A percentile compares a stretch with the other conserved stretches of the same genome.
These are phyloP conservation scores for Protomyces lactucae-debilis DNA, from an alignment of 1,139 yeast genomes.

Conservation along the genomic window DNA sequence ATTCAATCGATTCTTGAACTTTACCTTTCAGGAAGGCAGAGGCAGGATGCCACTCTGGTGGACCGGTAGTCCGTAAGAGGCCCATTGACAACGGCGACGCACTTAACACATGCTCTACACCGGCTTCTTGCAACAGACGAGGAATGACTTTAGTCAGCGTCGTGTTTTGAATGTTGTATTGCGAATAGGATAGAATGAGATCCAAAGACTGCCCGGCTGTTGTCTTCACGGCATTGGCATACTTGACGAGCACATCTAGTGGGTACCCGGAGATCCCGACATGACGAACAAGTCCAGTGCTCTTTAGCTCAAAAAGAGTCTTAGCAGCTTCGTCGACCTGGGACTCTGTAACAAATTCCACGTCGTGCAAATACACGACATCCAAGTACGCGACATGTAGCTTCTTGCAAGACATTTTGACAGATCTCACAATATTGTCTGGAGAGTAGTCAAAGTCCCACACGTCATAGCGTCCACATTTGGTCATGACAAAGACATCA, in stretches of 20 bases:
- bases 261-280: slow-evolving; percentile 90
- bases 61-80: slow-evolving; percentile 58
- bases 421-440: slow-evolving; percentile 56
- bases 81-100: slow-evolving; percentile 92
- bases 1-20: slow-evolving; percentile 46
- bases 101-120: slow-evolving; percentile 56
- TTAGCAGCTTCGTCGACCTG: slow-evolving; percentile 59
- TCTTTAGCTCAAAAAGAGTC: slow-evolving; percentile 55
- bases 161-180: slow-evolving; percentile 80
- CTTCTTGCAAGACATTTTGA: slow-evolving; percentile 52
- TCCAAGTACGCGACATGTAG: slow-evolving; percentile 34
- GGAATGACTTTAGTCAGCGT: slow-evolving; percentile 49
- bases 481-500: slow-evolving; percentile 68
- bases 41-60: slow-evolving; percentile 81
- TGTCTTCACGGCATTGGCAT: slow-evolving; percentile 42
- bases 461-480: slow-evolving; percentile 70
- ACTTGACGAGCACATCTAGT: slow-evolving; percentile 52
- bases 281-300: slow-evolving; percentile 57
- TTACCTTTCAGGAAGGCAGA: slow-evolving; percentile 48
- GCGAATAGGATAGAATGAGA: slow-evolving; percentile 70
- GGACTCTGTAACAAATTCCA: slow-evolving; percentile 65
- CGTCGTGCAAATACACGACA: slow-evolving; percentile 51
- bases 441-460: slow-evolving; percentile 73
- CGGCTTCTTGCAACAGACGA: slow-evolving; percentile 46
- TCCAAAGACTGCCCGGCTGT: slow-evolving; percentile 54